phyloP scores from a whole-genome alignment of 345 rosid genomes.

The Eucalyptus curtisii region DNA sequence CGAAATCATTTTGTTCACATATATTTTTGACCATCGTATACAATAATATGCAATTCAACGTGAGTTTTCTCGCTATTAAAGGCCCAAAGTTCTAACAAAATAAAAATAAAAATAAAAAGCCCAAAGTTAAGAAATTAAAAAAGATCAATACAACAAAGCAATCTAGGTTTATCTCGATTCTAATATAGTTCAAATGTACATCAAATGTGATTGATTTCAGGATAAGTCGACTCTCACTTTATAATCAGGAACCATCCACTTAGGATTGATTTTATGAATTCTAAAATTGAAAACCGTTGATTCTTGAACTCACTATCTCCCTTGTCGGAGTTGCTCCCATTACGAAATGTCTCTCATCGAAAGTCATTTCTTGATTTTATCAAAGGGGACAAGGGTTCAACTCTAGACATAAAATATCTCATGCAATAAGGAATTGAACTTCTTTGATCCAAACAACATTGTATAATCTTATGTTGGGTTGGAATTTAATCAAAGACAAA shows the following conservation, averaged over 20 bases:
- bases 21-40: not conserved
- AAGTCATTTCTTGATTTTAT: too few species aligned
- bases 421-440: too few species aligned
- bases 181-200: too few species aligned
- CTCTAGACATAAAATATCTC: too few species aligned
- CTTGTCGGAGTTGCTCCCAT: fast-evolving
- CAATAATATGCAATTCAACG: not conserved
- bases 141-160: not conserved
- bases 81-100: too few species aligned
- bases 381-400: too few species aligned
- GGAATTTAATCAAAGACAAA: too few species aligned
- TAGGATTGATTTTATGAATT: fast-evolving
- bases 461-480: too few species aligned
- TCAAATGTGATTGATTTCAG: not conserved
- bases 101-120: not conserved
- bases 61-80: not conserved
- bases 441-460: too few species aligned
- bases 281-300: too few species aligned
- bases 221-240: fast-evolving
- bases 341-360: too few species aligned
- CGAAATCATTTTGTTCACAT: not conserved
- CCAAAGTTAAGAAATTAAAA: not conserved
- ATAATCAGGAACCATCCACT: not conserved
- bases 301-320: fast-evolving
- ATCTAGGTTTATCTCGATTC: too few species aligned